Base-by-base conservation (phyloP, 2,329 filamentous ascomycete species). In the Pestalotiopsis fici region DNA sequence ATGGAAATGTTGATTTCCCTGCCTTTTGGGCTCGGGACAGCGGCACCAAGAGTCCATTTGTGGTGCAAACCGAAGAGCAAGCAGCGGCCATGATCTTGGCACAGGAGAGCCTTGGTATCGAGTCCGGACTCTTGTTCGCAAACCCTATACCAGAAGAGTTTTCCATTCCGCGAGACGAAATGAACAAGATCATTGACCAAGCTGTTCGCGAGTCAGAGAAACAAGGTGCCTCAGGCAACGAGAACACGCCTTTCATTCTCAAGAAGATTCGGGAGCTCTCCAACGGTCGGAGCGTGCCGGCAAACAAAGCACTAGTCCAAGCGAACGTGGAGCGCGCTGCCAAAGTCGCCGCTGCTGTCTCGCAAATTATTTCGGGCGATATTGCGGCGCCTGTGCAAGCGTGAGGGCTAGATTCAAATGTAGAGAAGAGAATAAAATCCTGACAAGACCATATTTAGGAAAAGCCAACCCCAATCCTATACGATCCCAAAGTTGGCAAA, bases 1-100 rank as follows among this genome's bases (percentile, higher is more conserved):
- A 82, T 28, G 91, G 90, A 1, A 81, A 86, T 5, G 87, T 98
- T 54, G 92, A 97, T 74, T 96, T 98, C 74, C 96, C 96, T 1
- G 94, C 93, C 0, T 99, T 99, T 79, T 99, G 93, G 87, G 93
- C 93, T 0, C 85, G 95, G 54, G 93, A 98, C 55, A 98, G 95
- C 78, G 93, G 94, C 13, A 82, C 92, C 64, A 89, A 85, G 78
- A 97, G 94, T 75, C 95, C 95, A 0, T 87, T 88, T 25, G 88
- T 93, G 1, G 87, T 98, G 55, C 81, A 89, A 65, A 87, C 91
- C 71, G 93, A 97, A 76, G 85, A 85, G 66, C 93, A 98, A 76
- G 96, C 96, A 39, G 96, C 96, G 0, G 90, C 91, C n/a, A 93
- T 98, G 66, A 92, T 97, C 67, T 85, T 93, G 72, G 93, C 94